These are phyloP conservation scores for Huntiella moniliformis DNA, from an alignment of 2,329 filamentous ascomycete genomes.

Conservation along the genomic window DNA sequence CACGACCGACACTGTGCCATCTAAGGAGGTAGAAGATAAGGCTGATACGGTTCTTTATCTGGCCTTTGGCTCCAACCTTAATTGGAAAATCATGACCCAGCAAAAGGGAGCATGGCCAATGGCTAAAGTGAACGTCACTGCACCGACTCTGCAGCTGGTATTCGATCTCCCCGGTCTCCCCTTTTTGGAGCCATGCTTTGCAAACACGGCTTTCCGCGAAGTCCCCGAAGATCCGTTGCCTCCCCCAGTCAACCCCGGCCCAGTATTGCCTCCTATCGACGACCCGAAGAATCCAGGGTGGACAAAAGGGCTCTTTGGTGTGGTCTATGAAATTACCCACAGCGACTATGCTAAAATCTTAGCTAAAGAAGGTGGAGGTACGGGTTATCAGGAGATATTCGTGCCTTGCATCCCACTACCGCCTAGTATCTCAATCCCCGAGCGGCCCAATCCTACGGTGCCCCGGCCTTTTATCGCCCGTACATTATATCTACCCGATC, in stretches of 20 bases:
- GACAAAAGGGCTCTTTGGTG: conserved; percentile 71
- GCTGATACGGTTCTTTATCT: conserved; percentile 50
- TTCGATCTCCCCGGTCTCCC: conserved; percentile 78
- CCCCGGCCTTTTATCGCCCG: conserved; percentile 59
- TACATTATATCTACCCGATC: conserved; percentile 45
- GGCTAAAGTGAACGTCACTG: conserved; percentile 62
- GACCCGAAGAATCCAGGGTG: conserved; percentile 25
- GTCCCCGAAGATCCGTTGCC: conserved; percentile 22
- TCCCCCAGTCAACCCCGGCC: conserved; percentile 14
- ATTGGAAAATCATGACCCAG: conserved; percentile 60
- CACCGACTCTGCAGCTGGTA: conserved; percentile 56
- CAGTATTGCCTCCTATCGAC: conserved; percentile 8
- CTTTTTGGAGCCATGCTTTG: conserved; percentile 82
- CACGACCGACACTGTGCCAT: not conserved
- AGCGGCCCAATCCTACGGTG: conserved; percentile 35
- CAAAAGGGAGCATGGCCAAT: conserved; percentile 62
- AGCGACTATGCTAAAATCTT: conserved; percentile 73
- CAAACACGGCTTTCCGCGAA: conserved; percentile 51
- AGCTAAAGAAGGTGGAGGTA: conserved; percentile 72
- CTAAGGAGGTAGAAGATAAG: conserved; percentile 1
- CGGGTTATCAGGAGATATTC: conserved; percentile 66
- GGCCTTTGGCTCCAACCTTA: conserved; percentile 84
- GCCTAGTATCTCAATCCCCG: conserved; percentile 39
- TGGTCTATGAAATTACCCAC: conserved; percentile 84
- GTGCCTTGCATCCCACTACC: conserved; percentile 60